phyloP scores from a whole-genome alignment of 352 stramenopile species.

The Phytophthora hibernalis region DNA sequence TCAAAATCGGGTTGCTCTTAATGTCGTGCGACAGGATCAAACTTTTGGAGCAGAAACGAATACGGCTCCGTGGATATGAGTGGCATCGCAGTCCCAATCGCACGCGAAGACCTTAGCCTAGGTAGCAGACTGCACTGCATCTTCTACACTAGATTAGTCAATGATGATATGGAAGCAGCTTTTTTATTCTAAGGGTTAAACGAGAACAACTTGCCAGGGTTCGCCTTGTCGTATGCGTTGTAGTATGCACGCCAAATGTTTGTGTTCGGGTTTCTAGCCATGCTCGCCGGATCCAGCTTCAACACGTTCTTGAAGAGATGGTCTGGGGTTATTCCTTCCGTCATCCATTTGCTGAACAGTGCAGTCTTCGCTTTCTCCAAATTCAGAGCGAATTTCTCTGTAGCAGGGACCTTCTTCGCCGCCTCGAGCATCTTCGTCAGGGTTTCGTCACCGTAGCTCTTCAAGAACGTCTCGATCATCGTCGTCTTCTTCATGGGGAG shows the following conservation, averaged over 20 bases:
- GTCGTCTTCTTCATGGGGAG: conserved; percentile 14
- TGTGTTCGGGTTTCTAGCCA: conserved; percentile 1
- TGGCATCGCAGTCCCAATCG: too few species aligned
- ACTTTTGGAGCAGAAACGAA: too few species aligned
- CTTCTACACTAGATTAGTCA: too few species aligned
- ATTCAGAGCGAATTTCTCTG: conserved; percentile 9
- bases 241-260: conserved; percentile 25
- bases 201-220: conserved; percentile 3
- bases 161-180: too few species aligned
- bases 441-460: conserved; percentile 23
- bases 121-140: too few species aligned
- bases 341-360: conserved; percentile 23
- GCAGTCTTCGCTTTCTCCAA: conserved; percentile 8
- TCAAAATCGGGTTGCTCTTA: too few species aligned
- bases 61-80: too few species aligned
- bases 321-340: conserved; percentile 1
- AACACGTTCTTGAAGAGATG: conserved; percentile 14
- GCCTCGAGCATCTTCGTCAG: conserved; percentile 16
- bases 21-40: too few species aligned
- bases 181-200: conserved; percentile 5
- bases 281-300: conserved; percentile 1
- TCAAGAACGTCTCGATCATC: conserved; percentile 18
- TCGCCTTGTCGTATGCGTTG: conserved; percentile 14
- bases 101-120: too few species aligned
- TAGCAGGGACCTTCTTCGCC: not conserved